A percentile compares a stretch with the other conserved stretches of the same genome.
phyloP scores from a whole-genome alignment of 768 basidiomycete species.

The Coprinopsis sp. region DNA sequence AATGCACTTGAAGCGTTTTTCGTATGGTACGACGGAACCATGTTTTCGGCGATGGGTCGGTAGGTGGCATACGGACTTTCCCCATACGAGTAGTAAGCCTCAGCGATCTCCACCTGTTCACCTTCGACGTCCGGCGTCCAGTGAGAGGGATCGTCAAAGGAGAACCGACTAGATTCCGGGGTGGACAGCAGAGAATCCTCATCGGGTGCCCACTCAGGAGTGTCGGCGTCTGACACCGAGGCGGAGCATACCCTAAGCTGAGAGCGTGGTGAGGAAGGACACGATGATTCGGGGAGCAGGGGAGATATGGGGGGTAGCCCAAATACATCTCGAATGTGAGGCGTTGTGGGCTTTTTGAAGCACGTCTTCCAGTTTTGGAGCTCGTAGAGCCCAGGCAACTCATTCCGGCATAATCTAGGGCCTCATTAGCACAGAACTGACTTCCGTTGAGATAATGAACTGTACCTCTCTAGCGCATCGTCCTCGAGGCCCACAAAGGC shows the following conservation, averaged over 20 bases:
- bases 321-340: slow-evolving; percentile 3
- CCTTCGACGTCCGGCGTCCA: background rate
- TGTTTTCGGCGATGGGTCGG: too few relatives aligned
- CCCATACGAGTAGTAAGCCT: background rate
- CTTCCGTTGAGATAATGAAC: background rate
- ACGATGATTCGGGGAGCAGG: too few relatives aligned
- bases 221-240: background rate
- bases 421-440: background rate
- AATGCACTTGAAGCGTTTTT: too few relatives aligned
- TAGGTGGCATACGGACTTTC: background rate
- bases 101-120: background rate
- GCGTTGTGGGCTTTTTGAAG: background rate
- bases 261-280: background rate
- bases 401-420: slow-evolving; percentile 3
- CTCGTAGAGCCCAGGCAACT: background rate
- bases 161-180: background rate
- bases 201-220: background rate
- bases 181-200: background rate
- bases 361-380: background rate
- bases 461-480: slow-evolving; percentile 1
- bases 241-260: too few relatives aligned
- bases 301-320: background rate
- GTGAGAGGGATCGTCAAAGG: background rate
- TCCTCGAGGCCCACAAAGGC: slow-evolving; percentile 2
- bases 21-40: too few relatives aligned